Conservation (phyloP, 371 early-diverging fungal species). For the Mortierella sp. region DNA sequence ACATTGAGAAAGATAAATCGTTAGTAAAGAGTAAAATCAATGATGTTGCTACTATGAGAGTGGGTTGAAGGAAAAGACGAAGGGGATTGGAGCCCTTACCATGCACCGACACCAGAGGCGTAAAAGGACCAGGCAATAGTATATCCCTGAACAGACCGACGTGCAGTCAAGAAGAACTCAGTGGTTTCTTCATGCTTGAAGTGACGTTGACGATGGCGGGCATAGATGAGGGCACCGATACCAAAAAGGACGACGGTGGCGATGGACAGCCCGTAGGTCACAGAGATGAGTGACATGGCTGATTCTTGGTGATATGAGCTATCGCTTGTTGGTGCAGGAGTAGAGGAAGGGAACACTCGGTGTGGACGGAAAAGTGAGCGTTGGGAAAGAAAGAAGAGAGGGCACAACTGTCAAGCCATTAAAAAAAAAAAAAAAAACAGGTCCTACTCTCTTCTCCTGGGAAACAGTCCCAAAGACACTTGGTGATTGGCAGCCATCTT, state of each 20-base stretch:
- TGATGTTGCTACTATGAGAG: too few species aligned
- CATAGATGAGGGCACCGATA: conserved; percentile 8
- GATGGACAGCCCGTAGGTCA: conserved; percentile 16
- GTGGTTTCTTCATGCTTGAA: conserved; percentile 18
- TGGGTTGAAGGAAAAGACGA: background rate
- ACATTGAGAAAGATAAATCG: background rate
- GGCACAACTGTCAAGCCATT: too few species aligned
- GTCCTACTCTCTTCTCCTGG: too few species aligned
- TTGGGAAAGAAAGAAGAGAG: too few species aligned
- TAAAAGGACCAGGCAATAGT: conserved; percentile 12
- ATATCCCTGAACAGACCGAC: background rate
- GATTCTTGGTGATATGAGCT: too few species aligned
- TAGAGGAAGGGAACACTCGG: too few species aligned
- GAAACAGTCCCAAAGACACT: too few species aligned
- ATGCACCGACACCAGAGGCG: conserved; percentile 6
- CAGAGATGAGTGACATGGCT: conserved; percentile 2
- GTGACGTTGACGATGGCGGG: conserved; percentile 2
- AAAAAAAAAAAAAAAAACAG: too few species aligned
- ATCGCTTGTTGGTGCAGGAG: too few species aligned
- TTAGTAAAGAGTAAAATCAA: background rate
- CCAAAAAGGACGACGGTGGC: conserved; percentile 21
- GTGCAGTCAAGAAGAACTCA: conserved; percentile 56
- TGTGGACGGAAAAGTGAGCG: too few species aligned
- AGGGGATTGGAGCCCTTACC: background rate
- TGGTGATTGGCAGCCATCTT: too few species aligned